Evolutionary conservation across 441 rosid species (phyloP).

Genomic region (Jatropha multifida): DNA sequence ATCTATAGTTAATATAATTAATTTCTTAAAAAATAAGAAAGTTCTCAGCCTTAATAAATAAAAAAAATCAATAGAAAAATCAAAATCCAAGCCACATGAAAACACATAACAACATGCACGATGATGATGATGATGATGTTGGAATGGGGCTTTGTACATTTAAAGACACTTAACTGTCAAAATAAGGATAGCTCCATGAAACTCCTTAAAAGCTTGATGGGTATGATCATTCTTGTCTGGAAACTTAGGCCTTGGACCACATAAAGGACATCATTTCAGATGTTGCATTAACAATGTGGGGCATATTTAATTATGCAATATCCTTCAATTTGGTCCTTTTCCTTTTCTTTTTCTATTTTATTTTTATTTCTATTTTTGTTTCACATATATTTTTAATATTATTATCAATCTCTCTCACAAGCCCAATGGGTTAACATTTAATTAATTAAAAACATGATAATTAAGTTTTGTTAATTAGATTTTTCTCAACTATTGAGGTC

Average conservation of each 20-base stretch:
- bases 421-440: no score
- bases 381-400: no score
- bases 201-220: constrained; percentile 40
- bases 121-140: constrained; percentile 16
- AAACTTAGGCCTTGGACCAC: constrained; percentile 50
- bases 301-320: constrained; percentile 16
- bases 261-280: constrained; percentile 40
- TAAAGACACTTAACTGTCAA: constrained; percentile 36
- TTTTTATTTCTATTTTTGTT: no score
- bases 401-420: no score
- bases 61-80: neutral
- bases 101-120: constrained; percentile 18
- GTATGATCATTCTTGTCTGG: constrained; percentile 44
- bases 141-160: constrained; percentile 24
- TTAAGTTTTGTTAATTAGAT: no score
- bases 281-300: constrained; percentile 45
- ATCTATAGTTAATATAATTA: no score
- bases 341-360: neutral
- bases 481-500: no score
- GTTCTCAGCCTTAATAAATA: neutral
- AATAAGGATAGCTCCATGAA: constrained; percentile 31
- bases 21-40: no score
- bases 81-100: neutral
- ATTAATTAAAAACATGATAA: no score
- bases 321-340: constrained; percentile 18